Percentiles rank a stretch among this genome's conserved stretches.
Conservation (phyloP, 2,329 filamentous ascomycete species). For the Chaetomiaceae sp. region DNA sequence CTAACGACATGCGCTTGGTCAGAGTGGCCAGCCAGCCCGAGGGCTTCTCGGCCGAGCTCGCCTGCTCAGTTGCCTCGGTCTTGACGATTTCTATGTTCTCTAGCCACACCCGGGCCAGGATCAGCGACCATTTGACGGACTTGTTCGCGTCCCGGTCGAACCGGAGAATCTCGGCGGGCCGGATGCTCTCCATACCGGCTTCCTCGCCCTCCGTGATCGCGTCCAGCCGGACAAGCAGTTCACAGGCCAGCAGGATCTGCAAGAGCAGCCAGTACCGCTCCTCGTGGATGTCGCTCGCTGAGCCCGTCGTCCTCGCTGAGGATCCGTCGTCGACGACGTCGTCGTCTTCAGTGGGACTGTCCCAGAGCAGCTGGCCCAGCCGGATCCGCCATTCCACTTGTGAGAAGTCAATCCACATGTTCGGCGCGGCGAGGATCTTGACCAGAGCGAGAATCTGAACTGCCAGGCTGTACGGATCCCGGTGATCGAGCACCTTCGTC, state of each 20-base stretch:
- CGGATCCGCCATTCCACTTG: conserved; percentile 69
- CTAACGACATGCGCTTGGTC: conserved; percentile 47
- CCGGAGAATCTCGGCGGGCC: conserved; percentile 50
- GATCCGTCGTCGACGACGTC: conserved; percentile 41
- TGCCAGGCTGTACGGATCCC: conserved; percentile 56
- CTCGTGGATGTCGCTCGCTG: conserved; percentile 47
- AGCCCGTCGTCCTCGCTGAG: conserved; percentile 44
- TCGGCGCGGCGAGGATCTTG: conserved; percentile 56
- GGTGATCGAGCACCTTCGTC: conserved; percentile 48
- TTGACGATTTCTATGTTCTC: conserved; percentile 58
- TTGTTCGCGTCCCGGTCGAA: conserved; percentile 57
- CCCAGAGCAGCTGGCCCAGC: conserved; percentile 67
- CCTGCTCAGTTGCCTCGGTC: conserved; percentile 29
- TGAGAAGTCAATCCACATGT: conserved; percentile 70
- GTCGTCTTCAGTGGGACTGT: conserved; percentile 44
- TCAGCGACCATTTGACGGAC: conserved; percentile 61
- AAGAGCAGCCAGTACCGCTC: conserved; percentile 63
- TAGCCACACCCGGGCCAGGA: conserved; percentile 60
- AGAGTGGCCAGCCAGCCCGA: conserved; percentile 52
- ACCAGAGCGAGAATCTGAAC: conserved; percentile 66
- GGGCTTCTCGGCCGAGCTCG: conserved; percentile 28
- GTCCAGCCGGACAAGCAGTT: conserved; percentile 59
- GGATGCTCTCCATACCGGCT: conserved; percentile 44
- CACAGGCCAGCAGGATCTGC: conserved; percentile 58
- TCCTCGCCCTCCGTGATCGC: conserved; percentile 56